Conservation (phyloP, 768 basidiomycete genomes). For the Termitomyces titanicus region DNA sequence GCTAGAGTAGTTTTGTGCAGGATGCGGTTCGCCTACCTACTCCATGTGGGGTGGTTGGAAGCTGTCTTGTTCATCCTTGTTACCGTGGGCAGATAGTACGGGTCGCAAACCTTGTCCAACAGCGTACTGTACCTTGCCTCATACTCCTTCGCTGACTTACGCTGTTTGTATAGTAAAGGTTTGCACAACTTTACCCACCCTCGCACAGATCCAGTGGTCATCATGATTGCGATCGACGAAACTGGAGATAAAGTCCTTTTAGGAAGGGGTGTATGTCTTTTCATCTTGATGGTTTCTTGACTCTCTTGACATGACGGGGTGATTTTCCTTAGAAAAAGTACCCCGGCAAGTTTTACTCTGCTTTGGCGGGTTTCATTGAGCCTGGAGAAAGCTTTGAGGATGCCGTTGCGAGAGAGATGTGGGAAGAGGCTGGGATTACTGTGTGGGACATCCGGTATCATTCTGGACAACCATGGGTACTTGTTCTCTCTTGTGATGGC, state of each 20-base stretch:
- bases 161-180: conserved; percentile 53
- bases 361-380: conserved; percentile 91
- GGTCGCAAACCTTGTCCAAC: conserved; percentile 69
- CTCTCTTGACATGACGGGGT: not conserved
- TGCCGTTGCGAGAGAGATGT: conserved; percentile 87
- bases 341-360: conserved; percentile 76
- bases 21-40: conserved; percentile 77
- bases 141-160: not conserved
- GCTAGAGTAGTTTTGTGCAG: conserved; percentile 72
- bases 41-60: conserved; percentile 98
- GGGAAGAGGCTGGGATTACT: conserved; percentile 93
- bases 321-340: conserved; percentile 52
- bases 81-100: conserved; percentile 71
- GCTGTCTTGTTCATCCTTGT: conserved; percentile 67
- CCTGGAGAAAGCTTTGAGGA: conserved; percentile 95
- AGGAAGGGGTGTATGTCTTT: conserved; percentile 69
- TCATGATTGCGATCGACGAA: conserved; percentile 83
- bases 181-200: conserved; percentile 85
- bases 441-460: conserved; percentile 85
- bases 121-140: conserved; percentile 35
- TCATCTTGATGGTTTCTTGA: not conserved
- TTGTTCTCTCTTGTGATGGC: not conserved
- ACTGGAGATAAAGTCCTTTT: conserved; percentile 81
- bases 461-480: conserved; percentile 83
- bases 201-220: conserved; percentile 85